Evolutionary conservation across 768 basidiomycete species (phyloP).

Genomic region (Tephrocybe sp.): DNA sequence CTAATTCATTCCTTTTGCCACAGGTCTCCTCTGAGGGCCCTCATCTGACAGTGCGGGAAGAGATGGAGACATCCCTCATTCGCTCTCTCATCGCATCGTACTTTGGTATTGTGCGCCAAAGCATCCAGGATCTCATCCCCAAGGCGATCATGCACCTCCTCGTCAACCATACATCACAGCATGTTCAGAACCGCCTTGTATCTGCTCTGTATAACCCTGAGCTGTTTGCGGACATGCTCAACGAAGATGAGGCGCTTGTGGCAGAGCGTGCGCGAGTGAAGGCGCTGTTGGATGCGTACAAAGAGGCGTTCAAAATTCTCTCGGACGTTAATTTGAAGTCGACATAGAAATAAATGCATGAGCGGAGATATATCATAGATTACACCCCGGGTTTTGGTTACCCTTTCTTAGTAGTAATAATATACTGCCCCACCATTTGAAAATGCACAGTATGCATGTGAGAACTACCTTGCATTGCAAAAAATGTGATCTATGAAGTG

Average conservation of each 20-base stretch:
- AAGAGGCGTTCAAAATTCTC: slow-evolving; percentile 86
- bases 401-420: slow-evolving; percentile 10
- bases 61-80: slow-evolving; percentile 96
- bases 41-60: slow-evolving; percentile 78
- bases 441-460: not conserved
- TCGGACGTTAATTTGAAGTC: slow-evolving; percentile 82
- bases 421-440: slow-evolving; percentile 5
- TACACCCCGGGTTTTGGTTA: slow-evolving; percentile 12
- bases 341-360: slow-evolving; percentile 29
- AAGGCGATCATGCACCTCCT: slow-evolving; percentile 99
- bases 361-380: slow-evolving; percentile 17
- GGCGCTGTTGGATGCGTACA: slow-evolving; percentile 93
- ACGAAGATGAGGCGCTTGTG: slow-evolving; percentile 94
- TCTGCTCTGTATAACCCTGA: slow-evolving; percentile 93
- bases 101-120: slow-evolving; percentile 94
- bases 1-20: slow-evolving; percentile 8
- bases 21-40: slow-evolving; percentile 51
- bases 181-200: slow-evolving; percentile 96
- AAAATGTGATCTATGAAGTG: not conserved
- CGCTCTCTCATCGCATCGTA: slow-evolving; percentile 94
- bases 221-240: slow-evolving; percentile 84
- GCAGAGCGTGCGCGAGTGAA: slow-evolving; percentile 93
- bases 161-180: slow-evolving; percentile 95
- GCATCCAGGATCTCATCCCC: slow-evolving; percentile 94
- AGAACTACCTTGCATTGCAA: no score